These are phyloP conservation scores for Ceratocystis ficicola DNA, from an alignment of 2,329 filamentous ascomycete genomes.

Conservation along the genomic window DNA sequence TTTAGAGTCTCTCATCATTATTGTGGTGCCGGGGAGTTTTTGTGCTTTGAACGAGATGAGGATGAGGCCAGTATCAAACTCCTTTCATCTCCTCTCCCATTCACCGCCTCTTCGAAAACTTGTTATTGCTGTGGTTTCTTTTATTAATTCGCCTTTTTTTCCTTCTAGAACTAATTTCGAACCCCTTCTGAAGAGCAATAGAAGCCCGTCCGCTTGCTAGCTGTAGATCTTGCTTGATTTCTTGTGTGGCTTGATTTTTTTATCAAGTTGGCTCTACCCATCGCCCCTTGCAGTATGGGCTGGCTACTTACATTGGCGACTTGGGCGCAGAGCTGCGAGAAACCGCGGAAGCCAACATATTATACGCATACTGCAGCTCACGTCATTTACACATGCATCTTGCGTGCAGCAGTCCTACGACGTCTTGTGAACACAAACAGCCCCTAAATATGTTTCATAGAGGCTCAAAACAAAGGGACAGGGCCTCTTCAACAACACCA, in stretches of 20 bases:
- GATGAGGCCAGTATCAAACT: slow-evolving; percentile 6
- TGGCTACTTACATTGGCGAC: background rate
- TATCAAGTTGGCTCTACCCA: background rate
- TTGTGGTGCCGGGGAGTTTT: background rate
- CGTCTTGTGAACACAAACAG: too few relatives aligned
- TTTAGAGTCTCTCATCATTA: background rate
- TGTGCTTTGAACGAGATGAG: slow-evolving; percentile 11
- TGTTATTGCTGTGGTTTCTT: background rate
- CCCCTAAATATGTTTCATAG: too few relatives aligned
- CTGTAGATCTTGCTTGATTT: background rate
- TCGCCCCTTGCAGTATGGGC: background rate
- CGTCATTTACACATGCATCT: too few relatives aligned
- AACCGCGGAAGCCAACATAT: too few relatives aligned
- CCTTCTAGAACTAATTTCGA: slow-evolving; percentile 9
- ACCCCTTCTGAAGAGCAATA: background rate
- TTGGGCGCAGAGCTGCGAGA: background rate
- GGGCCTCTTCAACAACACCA: too few relatives aligned
- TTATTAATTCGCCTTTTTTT: background rate
- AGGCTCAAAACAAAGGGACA: too few relatives aligned
- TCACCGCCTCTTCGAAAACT: slow-evolving; percentile 2
- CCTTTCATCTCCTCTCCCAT: slow-evolving; percentile 2
- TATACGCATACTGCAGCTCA: too few relatives aligned
- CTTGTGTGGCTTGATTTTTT: background rate
- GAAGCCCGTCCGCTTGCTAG: background rate
- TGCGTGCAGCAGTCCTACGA: too few relatives aligned